Evolutionary conservation across 331 rosid genomes (phyloP).

Genomic region (Spiraea crenata): DNA sequence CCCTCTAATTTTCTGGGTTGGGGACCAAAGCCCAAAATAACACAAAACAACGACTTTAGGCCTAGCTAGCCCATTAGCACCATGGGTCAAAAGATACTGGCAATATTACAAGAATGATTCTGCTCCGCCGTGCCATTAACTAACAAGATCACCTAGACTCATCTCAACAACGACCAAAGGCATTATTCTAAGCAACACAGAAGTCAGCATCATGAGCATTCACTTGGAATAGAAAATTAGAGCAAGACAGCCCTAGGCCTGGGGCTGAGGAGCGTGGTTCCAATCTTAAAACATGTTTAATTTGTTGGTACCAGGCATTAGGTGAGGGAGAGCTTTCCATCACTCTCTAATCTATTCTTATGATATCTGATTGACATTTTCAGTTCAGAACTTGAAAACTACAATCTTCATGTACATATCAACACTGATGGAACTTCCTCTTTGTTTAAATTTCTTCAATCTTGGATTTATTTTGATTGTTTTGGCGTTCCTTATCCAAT

Average conservation of each 20-base stretch:
- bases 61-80: too few species aligned
- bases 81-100: too few species aligned
- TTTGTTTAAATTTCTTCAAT: too few species aligned
- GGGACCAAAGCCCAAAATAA: too few species aligned
- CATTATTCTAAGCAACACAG: not conserved
- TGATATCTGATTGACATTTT: slow-evolving; percentile 18
- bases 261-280: not conserved
- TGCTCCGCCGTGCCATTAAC: too few species aligned
- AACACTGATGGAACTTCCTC: not conserved
- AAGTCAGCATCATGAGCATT: slow-evolving; percentile 3
- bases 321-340: slow-evolving; percentile 38
- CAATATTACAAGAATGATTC: too few species aligned
- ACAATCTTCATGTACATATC: not conserved
- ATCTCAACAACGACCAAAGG: not conserved
- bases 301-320: slow-evolving; percentile 4
- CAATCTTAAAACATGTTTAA: not conserved
- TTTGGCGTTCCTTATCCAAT: slow-evolving; percentile 1
- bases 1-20: too few species aligned
- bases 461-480: too few species aligned
- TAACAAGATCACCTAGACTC: too few species aligned
- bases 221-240: not conserved
- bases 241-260: not conserved
- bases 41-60: too few species aligned
- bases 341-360: slow-evolving; percentile 13
- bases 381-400: slow-evolving; percentile 9